These are phyloP conservation scores for Knoxdaviesia proteae DNA, from an alignment of 2,329 filamentous ascomycete species.

Conservation along the genomic window DNA sequence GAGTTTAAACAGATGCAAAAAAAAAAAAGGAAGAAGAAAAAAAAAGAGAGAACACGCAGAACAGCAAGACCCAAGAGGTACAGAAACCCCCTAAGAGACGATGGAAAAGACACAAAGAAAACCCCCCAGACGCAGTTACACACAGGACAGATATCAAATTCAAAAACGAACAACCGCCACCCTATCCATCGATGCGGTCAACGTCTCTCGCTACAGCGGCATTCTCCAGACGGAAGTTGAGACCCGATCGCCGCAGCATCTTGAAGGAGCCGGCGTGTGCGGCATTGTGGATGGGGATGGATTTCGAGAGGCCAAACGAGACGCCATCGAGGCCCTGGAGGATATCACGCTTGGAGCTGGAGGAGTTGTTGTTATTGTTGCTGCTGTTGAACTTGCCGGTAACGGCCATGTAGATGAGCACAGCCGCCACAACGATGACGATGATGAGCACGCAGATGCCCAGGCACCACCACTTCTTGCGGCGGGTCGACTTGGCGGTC, in stretches of 20 bases:
- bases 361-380: conserved; percentile 11
- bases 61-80: no score
- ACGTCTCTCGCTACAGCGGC: background rate
- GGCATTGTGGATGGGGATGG: conserved; percentile 6
- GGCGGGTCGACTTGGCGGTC: conserved; percentile 59
- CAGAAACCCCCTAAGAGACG: no score
- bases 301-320: conserved; percentile 8
- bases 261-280: conserved; percentile 1
- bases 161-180: no score
- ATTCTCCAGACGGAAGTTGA: background rate
- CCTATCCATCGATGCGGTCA: conserved; percentile 1
- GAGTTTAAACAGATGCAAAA: background rate
- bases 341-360: conserved; percentile 7
- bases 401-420: conserved; percentile 23
- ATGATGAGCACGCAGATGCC: conserved; percentile 43
- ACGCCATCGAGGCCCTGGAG: conserved; percentile 7
- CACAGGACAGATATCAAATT: no score
- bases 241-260: background rate
- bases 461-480: conserved; percentile 95
- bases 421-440: conserved; percentile 27
- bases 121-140: no score
- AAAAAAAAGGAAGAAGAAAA: background rate
- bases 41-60: no score
- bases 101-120: no score
- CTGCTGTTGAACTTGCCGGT: conserved; percentile 9